Base-by-base conservation (phyloP, 2,329 filamentous ascomycete genomes). In the Dactylellina haptotyla region DNA sequence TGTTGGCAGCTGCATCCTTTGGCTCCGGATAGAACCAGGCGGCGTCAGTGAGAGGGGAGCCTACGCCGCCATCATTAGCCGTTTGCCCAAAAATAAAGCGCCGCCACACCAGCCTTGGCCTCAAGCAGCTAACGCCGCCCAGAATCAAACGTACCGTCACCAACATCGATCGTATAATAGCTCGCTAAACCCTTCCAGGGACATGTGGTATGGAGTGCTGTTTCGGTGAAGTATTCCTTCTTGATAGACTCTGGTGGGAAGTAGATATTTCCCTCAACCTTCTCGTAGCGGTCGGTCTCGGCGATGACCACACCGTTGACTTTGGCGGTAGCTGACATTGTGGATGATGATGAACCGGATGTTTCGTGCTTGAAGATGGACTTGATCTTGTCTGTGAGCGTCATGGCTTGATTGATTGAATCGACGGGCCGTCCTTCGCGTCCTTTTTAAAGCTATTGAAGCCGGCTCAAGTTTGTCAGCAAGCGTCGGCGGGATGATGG, bases 11-110 rank as follows among this genome's bases (percentile, higher is more conserved):
- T 23, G 83, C 82, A 61, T 83, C 82, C 76, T 80, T 80, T 0
- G 86, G 83, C 43, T 83, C 77, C 1, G 85, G 82, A 74, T 88
- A 88, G 75, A 85, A 87, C 86, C 86, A 88, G 0, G 85, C 86
- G 1, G 84, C 59, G 34, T 72, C 54, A 45, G 56, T 58, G 18
- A 59, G 39, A 12, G 51, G 43, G 39, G 43, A 43, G 4, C 59
- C 67, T 65, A 48, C n/a, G 23, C 34, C 18, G 28, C 51, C 23
- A 48, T 28, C 46, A 57, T 57, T 54, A 58, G 51, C 57, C 30
- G 30, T 64, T 37, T 34, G 34, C 30, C 34, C 39, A 51, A 53
- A 28, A 25, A 23, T 6, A 5, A 57, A 37, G 28, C n/a, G n/a
- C 16, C n/a, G 34, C 10, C 41, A 53, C 43, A 32, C 43, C 34